phyloP scores from a whole-genome alignment of 2,329 filamentous ascomycete genomes.

The Nemania sp. region DNA sequence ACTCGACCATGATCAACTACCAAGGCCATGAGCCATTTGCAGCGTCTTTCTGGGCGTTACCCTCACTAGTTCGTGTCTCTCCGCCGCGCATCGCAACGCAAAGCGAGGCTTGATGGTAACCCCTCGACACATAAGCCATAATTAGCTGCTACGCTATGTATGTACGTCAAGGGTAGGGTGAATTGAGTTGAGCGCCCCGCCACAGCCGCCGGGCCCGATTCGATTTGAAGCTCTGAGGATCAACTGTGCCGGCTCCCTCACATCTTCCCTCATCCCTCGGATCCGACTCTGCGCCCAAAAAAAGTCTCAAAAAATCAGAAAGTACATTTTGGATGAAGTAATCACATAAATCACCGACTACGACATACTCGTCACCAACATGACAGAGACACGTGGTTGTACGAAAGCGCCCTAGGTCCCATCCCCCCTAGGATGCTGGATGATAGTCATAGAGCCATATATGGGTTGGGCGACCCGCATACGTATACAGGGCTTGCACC shows the following conservation, averaged over 20 bases:
- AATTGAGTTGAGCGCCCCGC: too few relatives aligned
- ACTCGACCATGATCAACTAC: constrained; percentile 9
- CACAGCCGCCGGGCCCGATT: too few relatives aligned
- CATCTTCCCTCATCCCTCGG: background rate
- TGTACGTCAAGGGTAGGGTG: too few relatives aligned
- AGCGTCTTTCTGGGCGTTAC: constrained; percentile 7
- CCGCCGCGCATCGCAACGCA: constrained; percentile 3
- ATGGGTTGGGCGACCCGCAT: constrained; percentile 14
- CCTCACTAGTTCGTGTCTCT: constrained; percentile 7
- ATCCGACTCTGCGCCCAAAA: too few relatives aligned
- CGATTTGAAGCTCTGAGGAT: too few relatives aligned
- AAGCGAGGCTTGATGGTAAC: constrained; percentile 1
- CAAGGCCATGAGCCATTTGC: constrained; percentile 17
- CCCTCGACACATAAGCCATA: too few relatives aligned
- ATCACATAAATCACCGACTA: too few relatives aligned
- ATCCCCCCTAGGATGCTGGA: constrained; percentile 10
- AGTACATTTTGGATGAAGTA: too few relatives aligned
- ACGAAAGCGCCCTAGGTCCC: too few relatives aligned
- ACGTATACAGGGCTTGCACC: constrained; percentile 16
- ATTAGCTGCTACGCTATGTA: too few relatives aligned
- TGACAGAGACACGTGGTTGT: constrained; percentile 8
- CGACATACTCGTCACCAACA: constrained; percentile 1
- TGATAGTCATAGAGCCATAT: constrained; percentile 15
- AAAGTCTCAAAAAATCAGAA: too few relatives aligned
- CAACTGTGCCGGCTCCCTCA: constrained; percentile 9